phyloP scores from a whole-genome alignment of 371 early-diverging fungal genomes.

The Gilbertella persicaria region DNA sequence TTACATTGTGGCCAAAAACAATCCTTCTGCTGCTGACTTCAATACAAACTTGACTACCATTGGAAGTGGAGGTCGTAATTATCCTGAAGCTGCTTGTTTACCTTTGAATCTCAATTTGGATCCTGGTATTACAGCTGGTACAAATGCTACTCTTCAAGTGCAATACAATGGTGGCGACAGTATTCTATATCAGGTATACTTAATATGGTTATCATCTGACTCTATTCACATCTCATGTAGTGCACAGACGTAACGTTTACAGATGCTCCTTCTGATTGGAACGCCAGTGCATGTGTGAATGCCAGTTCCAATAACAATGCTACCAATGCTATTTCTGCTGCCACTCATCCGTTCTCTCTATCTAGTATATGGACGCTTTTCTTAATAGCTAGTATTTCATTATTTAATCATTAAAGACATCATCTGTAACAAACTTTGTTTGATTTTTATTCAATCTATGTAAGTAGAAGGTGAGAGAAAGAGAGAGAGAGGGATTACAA shows the following conservation, averaged over 20 bases:
- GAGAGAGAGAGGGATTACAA: not conserved
- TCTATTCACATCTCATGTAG: slow-evolving; percentile 11
- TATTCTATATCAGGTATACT: slow-evolving; percentile 52
- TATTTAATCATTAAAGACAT: no score
- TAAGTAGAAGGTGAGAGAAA: no score
- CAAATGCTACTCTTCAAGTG: slow-evolving; percentile 59
- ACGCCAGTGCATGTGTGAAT: slow-evolving; percentile 46
- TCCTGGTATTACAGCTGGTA: slow-evolving; percentile 39
- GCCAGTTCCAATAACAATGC: slow-evolving; percentile 1
- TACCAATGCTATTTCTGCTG: not conserved
- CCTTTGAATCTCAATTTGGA: slow-evolving; percentile 36
- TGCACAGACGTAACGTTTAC: slow-evolving; percentile 59
- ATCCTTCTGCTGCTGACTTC: slow-evolving; percentile 46
- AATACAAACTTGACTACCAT: slow-evolving; percentile 14
- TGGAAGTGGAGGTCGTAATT: slow-evolving; percentile 31
- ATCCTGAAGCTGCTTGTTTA: slow-evolving; percentile 51
- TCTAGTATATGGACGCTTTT: not conserved
- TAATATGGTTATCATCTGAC: not conserved
- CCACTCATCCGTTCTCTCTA: not conserved
- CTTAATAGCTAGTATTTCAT: not conserved
- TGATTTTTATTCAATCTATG: no score
- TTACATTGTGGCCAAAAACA: slow-evolving; percentile 41
- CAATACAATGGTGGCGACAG: slow-evolving; percentile 62
- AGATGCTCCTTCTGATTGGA: slow-evolving; percentile 36
- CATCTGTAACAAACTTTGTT: no score